These are phyloP conservation scores for Thecaphora thlaspeos DNA, from an alignment of 1,284 basidiomycete species.

Conservation along the genomic window DNA sequence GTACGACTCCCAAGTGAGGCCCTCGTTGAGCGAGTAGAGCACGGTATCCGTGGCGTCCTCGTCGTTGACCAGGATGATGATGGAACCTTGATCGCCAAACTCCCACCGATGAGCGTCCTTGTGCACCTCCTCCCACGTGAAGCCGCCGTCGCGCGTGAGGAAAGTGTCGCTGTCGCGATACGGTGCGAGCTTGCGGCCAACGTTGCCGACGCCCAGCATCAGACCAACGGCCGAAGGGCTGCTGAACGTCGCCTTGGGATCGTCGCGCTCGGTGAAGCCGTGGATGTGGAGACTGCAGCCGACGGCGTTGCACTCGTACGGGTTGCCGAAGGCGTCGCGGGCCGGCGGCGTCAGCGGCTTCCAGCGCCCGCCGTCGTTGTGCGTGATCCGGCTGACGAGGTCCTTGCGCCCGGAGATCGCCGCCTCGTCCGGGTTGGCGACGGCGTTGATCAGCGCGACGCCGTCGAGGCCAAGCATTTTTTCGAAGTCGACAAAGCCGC, in stretches of 20 bases:
- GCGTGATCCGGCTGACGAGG: conserved; percentile 83
- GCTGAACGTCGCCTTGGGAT: conserved; percentile 86
- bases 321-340: conserved; percentile 72
- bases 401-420: conserved; percentile 72
- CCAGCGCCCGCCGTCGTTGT: conserved; percentile 96
- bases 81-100: conserved; percentile 92
- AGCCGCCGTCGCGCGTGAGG: conserved; percentile 91
- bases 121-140: conserved; percentile 97
- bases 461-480: conserved; percentile 96
- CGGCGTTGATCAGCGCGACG: conserved; percentile 87
- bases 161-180: conserved; percentile 93
- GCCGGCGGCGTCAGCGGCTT: conserved; percentile 74
- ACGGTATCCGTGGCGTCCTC: conserved; percentile 87
- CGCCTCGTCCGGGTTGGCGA: conserved; percentile 77
- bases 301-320: conserved; percentile 72
- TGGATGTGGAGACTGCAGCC: conserved; percentile 87
- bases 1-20: conserved; percentile 82
- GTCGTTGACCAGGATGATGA: conserved; percentile 91
- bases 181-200: conserved; percentile 75
- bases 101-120: conserved; percentile 98
- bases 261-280: conserved; percentile 88
- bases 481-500: conserved; percentile 94
- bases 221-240: conserved; percentile 87
- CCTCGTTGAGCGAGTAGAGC: conserved; percentile 85
- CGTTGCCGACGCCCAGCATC: conserved; percentile 95